phyloP scores from a whole-genome alignment of 2,329 filamentous ascomycete genomes.

The Leptodontidium sp. region DNA sequence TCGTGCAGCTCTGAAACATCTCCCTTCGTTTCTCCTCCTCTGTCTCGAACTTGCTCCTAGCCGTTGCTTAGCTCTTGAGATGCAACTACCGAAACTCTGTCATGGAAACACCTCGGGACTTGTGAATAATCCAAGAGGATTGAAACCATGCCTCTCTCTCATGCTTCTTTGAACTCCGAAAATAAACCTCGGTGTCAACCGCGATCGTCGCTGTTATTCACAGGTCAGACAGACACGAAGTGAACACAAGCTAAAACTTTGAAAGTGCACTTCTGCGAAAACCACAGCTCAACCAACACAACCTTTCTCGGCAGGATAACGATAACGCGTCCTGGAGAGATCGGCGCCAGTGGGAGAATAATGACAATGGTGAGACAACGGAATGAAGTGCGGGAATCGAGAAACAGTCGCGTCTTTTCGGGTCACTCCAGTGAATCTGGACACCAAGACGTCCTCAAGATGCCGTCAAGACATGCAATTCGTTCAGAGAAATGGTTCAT shows the following conservation, averaged over 20 bases:
- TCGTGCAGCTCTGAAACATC: not conserved
- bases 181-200: conserved; percentile 1
- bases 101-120: not conserved
- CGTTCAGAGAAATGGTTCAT: too few relatives aligned
- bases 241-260: not conserved
- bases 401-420: not conserved
- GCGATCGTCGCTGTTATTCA: not conserved
- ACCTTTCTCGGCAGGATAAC: not conserved
- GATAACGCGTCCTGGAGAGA: not conserved
- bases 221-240: not conserved
- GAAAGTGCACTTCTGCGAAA: not conserved
- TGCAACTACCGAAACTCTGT: not conserved
- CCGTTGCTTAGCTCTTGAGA: not conserved
- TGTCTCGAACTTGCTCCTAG: not conserved
- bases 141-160: not conserved
- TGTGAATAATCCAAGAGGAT: not conserved
- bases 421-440: not conserved
- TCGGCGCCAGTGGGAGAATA: not conserved
- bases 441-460: too few relatives aligned
- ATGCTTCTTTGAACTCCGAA: not conserved
- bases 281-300: not conserved
- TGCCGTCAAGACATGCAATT: too few relatives aligned
- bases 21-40: not conserved
- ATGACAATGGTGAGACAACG: conserved; percentile 6
- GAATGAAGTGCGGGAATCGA: not conserved